These are phyloP conservation scores for Globisporangium abappressorium DNA, from an alignment of 352 stramenopile species.

Conservation along the genomic window DNA sequence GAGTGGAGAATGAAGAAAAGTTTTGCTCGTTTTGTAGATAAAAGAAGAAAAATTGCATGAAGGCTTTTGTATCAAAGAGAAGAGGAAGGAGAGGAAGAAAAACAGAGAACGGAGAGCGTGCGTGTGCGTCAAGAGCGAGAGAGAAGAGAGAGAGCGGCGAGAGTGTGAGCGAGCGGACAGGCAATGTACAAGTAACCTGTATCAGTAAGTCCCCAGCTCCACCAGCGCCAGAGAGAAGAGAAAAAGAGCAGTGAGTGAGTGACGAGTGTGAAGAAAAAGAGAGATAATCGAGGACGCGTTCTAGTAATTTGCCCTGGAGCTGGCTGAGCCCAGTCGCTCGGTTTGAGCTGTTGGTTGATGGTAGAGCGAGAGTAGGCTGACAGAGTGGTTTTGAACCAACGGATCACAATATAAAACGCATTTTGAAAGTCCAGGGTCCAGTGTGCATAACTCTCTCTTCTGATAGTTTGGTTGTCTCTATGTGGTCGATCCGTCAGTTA, in stretches of 20 bases:
- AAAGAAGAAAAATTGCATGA: constrained; percentile 51
- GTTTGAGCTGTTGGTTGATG: constrained; percentile 1
- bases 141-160: constrained; percentile 23
- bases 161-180: constrained; percentile 27
- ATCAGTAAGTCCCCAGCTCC: constrained; percentile 53
- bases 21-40: constrained; percentile 74
- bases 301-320: not conserved
- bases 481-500: not conserved
- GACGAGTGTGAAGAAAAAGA: not conserved
- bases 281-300: not conserved
- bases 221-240: constrained; percentile 17
- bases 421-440: constrained; percentile 8
- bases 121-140: constrained; percentile 13
- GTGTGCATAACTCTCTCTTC: not conserved
- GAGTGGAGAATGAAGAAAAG: constrained; percentile 22
- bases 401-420: constrained; percentile 12
- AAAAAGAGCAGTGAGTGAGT: not conserved
- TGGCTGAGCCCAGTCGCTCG: not conserved
- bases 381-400: not conserved
- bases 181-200: constrained; percentile 61
- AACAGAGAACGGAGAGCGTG: constrained; percentile 17
- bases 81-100: constrained; percentile 26
- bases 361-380: not conserved
- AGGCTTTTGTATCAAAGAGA: constrained; percentile 51
- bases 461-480: not conserved